Conservation (phyloP, 2,329 filamentous ascomycete genomes). For the Fusarium pseudocircinatum region DNA sequence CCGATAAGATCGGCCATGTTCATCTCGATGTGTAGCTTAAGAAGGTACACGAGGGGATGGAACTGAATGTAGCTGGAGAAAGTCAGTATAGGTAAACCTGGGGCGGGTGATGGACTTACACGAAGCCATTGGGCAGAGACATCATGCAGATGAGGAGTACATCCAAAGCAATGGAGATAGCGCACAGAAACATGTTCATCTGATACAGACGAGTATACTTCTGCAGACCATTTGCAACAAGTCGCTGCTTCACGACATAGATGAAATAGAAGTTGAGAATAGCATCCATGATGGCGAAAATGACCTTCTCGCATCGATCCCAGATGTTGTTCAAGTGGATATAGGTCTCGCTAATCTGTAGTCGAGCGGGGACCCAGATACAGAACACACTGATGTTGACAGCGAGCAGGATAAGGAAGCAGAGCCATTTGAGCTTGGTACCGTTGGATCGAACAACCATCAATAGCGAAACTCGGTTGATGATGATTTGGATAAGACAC, state of each 20-base stretch:
- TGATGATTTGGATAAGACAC: conserved; percentile 61
- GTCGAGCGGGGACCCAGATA: conserved; percentile 61
- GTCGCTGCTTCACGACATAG: conserved; percentile 53
- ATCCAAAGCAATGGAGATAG: conserved; percentile 44
- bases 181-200: conserved; percentile 46
- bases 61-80: conserved; percentile 39
- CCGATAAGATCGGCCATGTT: conserved; percentile 44
- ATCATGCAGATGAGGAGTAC: conserved; percentile 43
- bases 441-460: conserved; percentile 50
- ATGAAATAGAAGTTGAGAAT: conserved; percentile 59
- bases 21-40: conserved; percentile 45
- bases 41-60: conserved; percentile 42
- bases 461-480: conserved; percentile 60
- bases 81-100: background rate
- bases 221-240: conserved; percentile 58
- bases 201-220: conserved; percentile 60
- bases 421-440: conserved; percentile 55
- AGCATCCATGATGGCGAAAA: conserved; percentile 59
- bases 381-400: conserved; percentile 61
- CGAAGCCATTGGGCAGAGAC: conserved; percentile 43
- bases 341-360: conserved; percentile 51
- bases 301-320: conserved; percentile 61
- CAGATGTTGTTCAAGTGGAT: conserved; percentile 57
- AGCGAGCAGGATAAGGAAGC: conserved; percentile 52
- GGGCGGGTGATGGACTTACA: conserved; percentile 17